Percentiles rank a stretch among this genome's conserved stretches.
phyloP scores from a whole-genome alignment of 768 basidiomycete genomes.

The Leccinum longicurvipes region DNA sequence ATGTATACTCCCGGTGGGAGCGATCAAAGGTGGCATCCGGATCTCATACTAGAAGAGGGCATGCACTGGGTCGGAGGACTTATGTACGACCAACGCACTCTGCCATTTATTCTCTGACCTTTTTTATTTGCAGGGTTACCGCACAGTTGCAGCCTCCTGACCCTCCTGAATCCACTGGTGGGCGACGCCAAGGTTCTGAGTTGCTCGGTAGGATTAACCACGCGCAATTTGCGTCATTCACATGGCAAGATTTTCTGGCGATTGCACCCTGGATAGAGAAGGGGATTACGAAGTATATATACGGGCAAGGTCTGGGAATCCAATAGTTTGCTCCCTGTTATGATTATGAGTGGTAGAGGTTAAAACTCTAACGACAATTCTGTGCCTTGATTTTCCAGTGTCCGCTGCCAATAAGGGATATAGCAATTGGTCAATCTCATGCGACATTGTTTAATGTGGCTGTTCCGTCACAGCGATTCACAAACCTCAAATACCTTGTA shows the following conservation, averaged over 20 bases:
- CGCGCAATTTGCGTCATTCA: constrained; percentile 66
- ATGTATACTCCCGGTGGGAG: constrained; percentile 67
- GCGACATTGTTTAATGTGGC: constrained; percentile 15
- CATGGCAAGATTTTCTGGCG: constrained; percentile 62
- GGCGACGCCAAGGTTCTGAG: constrained; percentile 45
- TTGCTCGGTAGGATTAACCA: constrained; percentile 46
- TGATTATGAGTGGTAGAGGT: not conserved
- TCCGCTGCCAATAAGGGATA: not conserved
- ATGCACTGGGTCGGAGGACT: constrained; percentile 70
- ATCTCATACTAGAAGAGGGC: constrained; percentile 55
- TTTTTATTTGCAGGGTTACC: constrained; percentile 46
- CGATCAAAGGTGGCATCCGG: constrained; percentile 61
- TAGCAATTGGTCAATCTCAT: not conserved
- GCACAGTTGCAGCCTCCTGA: constrained; percentile 53
- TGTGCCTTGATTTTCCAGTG: constrained; percentile 7
- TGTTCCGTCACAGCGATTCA: constrained; percentile 6
- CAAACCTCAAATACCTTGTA: constrained; percentile 14
- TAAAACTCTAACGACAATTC: not conserved
- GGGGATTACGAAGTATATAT: constrained; percentile 57
- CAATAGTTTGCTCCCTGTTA: constrained; percentile 15
- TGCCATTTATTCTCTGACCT: constrained; percentile 5
- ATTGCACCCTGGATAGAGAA: constrained; percentile 81
- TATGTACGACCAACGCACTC: constrained; percentile 44
- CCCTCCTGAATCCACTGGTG: constrained; percentile 36
- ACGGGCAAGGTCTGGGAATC: constrained; percentile 70